A percentile compares a stretch with the other conserved stretches of the same genome.
These are phyloP conservation scores for Melanogaster broomeanus DNA, from an alignment of 768 basidiomycete species.

Conservation along the genomic window DNA sequence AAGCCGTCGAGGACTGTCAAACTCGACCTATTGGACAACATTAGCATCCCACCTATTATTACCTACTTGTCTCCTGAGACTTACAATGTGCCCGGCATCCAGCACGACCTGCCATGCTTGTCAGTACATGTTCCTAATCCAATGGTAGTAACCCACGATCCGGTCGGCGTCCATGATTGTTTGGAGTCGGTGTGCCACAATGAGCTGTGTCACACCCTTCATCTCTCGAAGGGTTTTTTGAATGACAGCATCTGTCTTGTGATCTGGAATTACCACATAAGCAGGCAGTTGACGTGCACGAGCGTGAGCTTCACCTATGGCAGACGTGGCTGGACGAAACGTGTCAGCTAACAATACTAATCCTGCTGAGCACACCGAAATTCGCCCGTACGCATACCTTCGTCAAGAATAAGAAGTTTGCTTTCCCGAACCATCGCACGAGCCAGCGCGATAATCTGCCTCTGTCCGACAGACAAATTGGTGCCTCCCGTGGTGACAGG, in stretches of 20 bases:
- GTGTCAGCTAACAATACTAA: not conserved
- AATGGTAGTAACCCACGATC: not conserved
- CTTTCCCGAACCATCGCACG: slow-evolving; percentile 41
- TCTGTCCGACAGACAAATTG: slow-evolving; percentile 45
- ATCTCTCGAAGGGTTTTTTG: slow-evolving; percentile 6
- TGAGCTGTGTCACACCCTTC: slow-evolving; percentile 8
- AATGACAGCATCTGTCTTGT: slow-evolving; percentile 9
- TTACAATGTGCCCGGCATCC: slow-evolving; percentile 9
- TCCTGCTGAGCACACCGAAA: not conserved
- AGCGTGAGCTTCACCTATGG: slow-evolving; percentile 2
- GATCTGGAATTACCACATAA: not conserved
- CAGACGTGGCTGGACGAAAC: slow-evolving; percentile 4
- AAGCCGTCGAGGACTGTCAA: slow-evolving; percentile 7
- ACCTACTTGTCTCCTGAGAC: not conserved
- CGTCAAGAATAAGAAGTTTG: slow-evolving; percentile 49
- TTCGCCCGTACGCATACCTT: slow-evolving; percentile 20
- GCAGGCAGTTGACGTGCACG: not conserved
- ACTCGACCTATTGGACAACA: not conserved
- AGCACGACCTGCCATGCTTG: slow-evolving; percentile 4
- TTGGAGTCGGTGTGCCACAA: slow-evolving; percentile 8
- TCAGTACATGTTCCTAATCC: not conserved
- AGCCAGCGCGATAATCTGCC: slow-evolving; percentile 50
- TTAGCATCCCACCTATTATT: not conserved
- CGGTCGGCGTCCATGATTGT: slow-evolving; percentile 11
- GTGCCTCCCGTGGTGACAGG: slow-evolving; percentile 38